Evolutionary conservation across 2,329 filamentous ascomycete species (phyloP).

Genomic region (Seiridium unicorne): DNA sequence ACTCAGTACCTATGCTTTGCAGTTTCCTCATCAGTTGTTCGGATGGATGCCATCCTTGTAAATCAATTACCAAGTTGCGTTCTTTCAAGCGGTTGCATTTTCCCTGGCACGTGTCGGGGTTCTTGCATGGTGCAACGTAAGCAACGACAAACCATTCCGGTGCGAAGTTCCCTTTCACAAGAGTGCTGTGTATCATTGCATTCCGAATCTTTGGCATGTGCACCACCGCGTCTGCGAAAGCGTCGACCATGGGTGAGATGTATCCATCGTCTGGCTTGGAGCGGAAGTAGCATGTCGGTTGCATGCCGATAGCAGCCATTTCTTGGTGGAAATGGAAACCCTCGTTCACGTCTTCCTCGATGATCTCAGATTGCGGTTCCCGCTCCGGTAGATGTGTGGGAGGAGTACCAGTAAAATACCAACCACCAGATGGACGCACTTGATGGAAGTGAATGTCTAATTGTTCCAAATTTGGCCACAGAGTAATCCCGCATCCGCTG

Average conservation of each 20-base stretch:
- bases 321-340: neutral
- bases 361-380: neutral
- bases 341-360: neutral
- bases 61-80: neutral
- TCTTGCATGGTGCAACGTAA: neutral
- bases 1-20: neutral
- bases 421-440: neutral
- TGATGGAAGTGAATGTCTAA: neutral
- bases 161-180: neutral
- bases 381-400: neutral
- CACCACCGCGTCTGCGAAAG: neutral
- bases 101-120: neutral
- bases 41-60: neutral
- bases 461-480: neutral
- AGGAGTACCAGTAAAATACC: neutral
- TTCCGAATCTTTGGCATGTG: neutral
- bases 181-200: neutral
- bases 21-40: neutral
- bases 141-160: neutral
- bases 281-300: neutral
- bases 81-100: neutral
- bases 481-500: neutral
- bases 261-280: neutral
- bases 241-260: neutral
- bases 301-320: neutral